Conservation (phyloP, 1,139 yeast genomes). For the Protomyces inundatus region DNA sequence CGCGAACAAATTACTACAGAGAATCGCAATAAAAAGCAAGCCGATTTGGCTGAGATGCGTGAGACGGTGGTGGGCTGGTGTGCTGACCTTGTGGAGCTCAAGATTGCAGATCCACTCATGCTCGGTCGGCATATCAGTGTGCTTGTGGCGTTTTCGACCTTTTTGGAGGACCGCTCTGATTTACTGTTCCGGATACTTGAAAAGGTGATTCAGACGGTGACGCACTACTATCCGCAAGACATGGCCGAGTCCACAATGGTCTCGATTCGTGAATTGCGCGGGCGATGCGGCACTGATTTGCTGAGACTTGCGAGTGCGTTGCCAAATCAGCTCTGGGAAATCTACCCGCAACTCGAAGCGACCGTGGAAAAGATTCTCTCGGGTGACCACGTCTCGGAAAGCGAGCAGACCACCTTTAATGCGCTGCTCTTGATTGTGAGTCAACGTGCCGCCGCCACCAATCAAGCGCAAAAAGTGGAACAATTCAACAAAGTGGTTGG, state of each 20-base stretch:
- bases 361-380: slow-evolving; percentile 23
- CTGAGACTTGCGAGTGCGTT: slow-evolving; percentile 27
- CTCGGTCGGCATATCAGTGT: slow-evolving; percentile 85
- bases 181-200: slow-evolving; percentile 80
- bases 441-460: slow-evolving; percentile 66
- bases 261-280: slow-evolving; percentile 76
- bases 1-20: background rate
- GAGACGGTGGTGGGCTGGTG: slow-evolving; percentile 21
- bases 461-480: slow-evolving; percentile 54
- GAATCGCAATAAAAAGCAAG: background rate
- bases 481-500: slow-evolving; percentile 83
- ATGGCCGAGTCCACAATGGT: slow-evolving; percentile 57
- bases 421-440: slow-evolving; percentile 84
- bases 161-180: slow-evolving; percentile 58
- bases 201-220: slow-evolving; percentile 79
- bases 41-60: background rate
- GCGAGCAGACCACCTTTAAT: slow-evolving; percentile 24
- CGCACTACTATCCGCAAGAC: slow-evolving; percentile 66
- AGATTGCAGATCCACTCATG: slow-evolving; percentile 71
- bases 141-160: slow-evolving; percentile 93
- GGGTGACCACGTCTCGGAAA: slow-evolving; percentile 15
- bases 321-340: slow-evolving; percentile 28
- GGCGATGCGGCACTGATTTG: slow-evolving; percentile 90
- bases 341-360: slow-evolving; percentile 28
- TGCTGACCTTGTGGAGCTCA: slow-evolving; percentile 42